A percentile compares a stretch with the other conserved stretches of the same genome.
These are phyloP conservation scores for Picochlorum sp. DNA, from an alignment of 139 green algal species.

Conservation along the genomic window DNA sequence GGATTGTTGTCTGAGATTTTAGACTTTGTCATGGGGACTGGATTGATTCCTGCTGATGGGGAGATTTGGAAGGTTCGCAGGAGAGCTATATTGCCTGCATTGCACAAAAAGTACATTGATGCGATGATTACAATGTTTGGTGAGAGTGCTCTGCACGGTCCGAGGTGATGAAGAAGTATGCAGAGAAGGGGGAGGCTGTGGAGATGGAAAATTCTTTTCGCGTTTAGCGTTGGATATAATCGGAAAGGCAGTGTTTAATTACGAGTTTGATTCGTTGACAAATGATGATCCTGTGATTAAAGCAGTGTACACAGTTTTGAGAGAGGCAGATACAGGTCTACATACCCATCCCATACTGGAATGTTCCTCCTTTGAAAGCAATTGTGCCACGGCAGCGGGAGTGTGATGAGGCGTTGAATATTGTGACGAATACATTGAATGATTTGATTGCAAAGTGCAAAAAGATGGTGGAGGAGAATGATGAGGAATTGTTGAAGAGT, in stretches of 20 bases:
- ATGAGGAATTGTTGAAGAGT: conserved; percentile 86
- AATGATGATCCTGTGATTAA: conserved; percentile 85
- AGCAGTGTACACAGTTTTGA: conserved; percentile 88
- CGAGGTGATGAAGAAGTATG: conserved; percentile 39
- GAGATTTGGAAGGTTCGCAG: conserved; percentile 72
- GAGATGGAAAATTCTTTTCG: conserved; percentile 96
- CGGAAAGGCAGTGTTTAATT: conserved; percentile 98
- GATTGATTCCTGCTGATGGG: conserved; percentile 83
- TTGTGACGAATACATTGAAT: conserved; percentile 76
- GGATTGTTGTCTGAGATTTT: conserved; percentile 86
- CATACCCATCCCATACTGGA: conserved; percentile 89
- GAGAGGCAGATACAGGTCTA: conserved; percentile 84
- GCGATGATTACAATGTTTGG: conserved; percentile 89
- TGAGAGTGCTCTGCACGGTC: conserved; percentile 55
- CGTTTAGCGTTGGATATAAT: conserved; percentile 95
- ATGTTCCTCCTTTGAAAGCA: conserved; percentile 48
- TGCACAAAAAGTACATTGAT: conserved; percentile 78
- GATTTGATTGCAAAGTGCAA: conserved; percentile 81
- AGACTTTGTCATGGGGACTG: conserved; percentile 90
- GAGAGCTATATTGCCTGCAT: conserved; percentile 66
- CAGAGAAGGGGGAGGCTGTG: conserved; percentile 24
- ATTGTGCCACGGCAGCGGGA: conserved; percentile 58
- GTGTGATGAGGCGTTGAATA: conserved; percentile 52
- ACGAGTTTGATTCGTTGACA: conserved; percentile 88
- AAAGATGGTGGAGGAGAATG: conserved; percentile 77